phyloP scores from a whole-genome alignment of 306 rosid species.

The Rosa rugosa region DNA sequence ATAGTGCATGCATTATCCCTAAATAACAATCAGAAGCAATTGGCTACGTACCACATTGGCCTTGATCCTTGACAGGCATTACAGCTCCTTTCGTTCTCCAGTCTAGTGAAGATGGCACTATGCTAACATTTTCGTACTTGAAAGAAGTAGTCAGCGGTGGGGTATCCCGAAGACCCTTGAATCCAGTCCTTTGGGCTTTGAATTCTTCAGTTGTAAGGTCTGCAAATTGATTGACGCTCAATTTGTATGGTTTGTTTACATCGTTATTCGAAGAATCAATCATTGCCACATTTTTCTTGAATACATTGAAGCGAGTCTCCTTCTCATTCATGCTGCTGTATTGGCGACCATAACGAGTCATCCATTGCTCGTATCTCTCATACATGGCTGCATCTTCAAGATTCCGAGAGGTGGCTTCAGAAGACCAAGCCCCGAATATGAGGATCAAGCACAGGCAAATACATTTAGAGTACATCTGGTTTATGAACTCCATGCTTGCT shows the following conservation, averaged over 20 bases:
- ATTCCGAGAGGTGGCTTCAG: slow-evolving; percentile 35
- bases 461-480: background rate
- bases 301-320: slow-evolving; percentile 34
- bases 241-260: slow-evolving; percentile 33
- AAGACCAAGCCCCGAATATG: slow-evolving; percentile 26
- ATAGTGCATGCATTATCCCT: background rate
- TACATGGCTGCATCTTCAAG: slow-evolving; percentile 34
- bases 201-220: slow-evolving; percentile 52
- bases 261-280: slow-evolving; percentile 39
- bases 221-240: slow-evolving; percentile 31
- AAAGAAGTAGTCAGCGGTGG: slow-evolving; percentile 29
- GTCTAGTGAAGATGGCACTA: slow-evolving; percentile 30
- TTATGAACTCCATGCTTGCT: slow-evolving; percentile 32
- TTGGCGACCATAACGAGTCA: slow-evolving; percentile 19
- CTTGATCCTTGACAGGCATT: slow-evolving; percentile 49
- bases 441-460: slow-evolving; percentile 26
- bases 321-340: slow-evolving; percentile 25
- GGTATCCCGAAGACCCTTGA: slow-evolving; percentile 43
- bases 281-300: slow-evolving; percentile 34
- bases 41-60: slow-evolving; percentile 31
- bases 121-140: slow-evolving; percentile 33
- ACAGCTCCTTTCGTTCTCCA: slow-evolving; percentile 49
- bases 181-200: slow-evolving; percentile 32
- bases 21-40: background rate
- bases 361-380: slow-evolving; percentile 44